Evolutionary conservation across 2,329 filamentous ascomycete genomes (phyloP), one percentile per base, ranked within the genome.

Genomic region (Ceratocystis diversiconidia): DNA sequence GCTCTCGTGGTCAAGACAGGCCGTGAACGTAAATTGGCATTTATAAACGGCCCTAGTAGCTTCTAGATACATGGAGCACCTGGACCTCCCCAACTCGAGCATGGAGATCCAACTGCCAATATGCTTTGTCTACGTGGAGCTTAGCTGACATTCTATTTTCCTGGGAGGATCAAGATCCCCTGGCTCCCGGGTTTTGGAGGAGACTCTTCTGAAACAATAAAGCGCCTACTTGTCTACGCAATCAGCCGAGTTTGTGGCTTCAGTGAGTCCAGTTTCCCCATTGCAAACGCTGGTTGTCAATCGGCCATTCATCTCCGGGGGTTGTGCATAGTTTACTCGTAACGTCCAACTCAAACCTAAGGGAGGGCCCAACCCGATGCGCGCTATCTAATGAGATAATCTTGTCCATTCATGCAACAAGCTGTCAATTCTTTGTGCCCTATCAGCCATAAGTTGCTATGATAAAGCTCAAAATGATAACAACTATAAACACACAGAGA

Each of bases 181-280:
- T 46, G 30, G 4, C 36, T n/a, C 44, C 36, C 43, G 25, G 60
- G 32, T 43, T 61, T 15, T 61, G 52, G 10, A 10, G 22, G 15
- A n/a, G 28, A n/a, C 28, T 10, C 1, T 59, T 59, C 25, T 59
- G 55, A 59, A 59, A 59, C 55, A 59, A 59, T 59, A 59, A 59
- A 43, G 60, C 36, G 60, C 0, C 60, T 62, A 25, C 36, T 25
- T 36, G 5, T 22, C 36, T 62, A 46, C 60, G 36, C 60, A 28
- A 62, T 62, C n/a, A 8, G 1, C 8, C 32, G 55, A 52, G 48
- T 25, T 22, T 48, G 17, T 17, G n/a, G 44, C 44, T 25, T 52
- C 22, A 12, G 22, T 52, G 48, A 50, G 6, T n/a, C 46, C 17
- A 7, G 22, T 22, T 50, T 12, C 46, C 46, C 17, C 10, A 19